A percentile compares a stretch with the other conserved stretches of the same genome.
Conservation (phyloP, 352 stramenopile species). For the Pythium sp. region DNA sequence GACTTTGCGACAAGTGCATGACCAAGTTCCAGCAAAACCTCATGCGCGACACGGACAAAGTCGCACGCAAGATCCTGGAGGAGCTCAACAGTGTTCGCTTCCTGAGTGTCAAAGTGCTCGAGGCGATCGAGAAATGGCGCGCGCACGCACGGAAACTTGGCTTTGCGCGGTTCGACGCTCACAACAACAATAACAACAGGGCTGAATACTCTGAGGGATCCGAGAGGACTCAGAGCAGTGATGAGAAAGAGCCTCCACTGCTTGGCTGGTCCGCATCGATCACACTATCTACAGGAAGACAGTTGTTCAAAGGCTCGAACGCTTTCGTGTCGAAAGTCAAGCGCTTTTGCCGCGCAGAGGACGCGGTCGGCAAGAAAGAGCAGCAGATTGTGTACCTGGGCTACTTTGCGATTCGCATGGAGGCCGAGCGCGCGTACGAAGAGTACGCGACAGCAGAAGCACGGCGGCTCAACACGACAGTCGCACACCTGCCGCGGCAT, state of each 20-base stretch:
- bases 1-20: constrained; percentile 57
- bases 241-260: constrained; percentile 22
- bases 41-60: constrained; percentile 35
- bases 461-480: constrained; percentile 60
- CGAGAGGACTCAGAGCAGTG: neutral
- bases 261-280: constrained; percentile 72
- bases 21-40: constrained; percentile 63
- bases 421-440: constrained; percentile 74
- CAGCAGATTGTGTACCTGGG: constrained; percentile 67
- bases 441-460: constrained; percentile 57
- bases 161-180: constrained; percentile 38
- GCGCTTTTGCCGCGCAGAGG: constrained; percentile 60
- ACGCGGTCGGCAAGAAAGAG: constrained; percentile 51
- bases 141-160: constrained; percentile 46
- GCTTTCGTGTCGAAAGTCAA: constrained; percentile 72
- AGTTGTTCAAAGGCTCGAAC: constrained; percentile 70
- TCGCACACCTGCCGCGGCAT: constrained; percentile 45
- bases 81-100: constrained; percentile 60
- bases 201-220: neutral
- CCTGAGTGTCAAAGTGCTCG: constrained; percentile 66
- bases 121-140: constrained; percentile 65
- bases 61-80: constrained; percentile 33
- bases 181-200: neutral
- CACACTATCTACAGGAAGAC: constrained; percentile 55
- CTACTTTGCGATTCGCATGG: constrained; percentile 59